Evolutionary conservation across 257 asterid species (phyloP).

Genomic region (Coffea eugenioides): DNA sequence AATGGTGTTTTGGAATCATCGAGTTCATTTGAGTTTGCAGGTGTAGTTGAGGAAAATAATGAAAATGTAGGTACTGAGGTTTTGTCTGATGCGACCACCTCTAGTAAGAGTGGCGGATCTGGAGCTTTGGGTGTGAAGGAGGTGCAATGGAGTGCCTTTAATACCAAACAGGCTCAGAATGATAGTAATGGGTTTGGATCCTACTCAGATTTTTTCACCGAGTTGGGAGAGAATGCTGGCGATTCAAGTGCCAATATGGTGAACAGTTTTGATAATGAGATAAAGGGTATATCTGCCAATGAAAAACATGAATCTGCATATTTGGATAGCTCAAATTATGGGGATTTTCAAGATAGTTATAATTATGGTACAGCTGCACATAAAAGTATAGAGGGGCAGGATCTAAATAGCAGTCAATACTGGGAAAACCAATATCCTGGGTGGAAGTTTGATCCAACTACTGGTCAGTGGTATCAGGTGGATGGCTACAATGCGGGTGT

Average conservation of each 20-base stretch:
- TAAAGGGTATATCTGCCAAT: slow-evolving; percentile 29
- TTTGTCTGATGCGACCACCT: slow-evolving; percentile 23
- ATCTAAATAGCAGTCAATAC: slow-evolving; percentile 53
- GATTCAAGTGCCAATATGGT: slow-evolving; percentile 43
- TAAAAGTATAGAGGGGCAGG: slow-evolving; percentile 42
- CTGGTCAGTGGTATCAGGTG: slow-evolving; percentile 88
- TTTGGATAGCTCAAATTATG: slow-evolving; percentile 30
- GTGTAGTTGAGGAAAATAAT: slow-evolving; percentile 25
- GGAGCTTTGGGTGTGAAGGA: slow-evolving; percentile 68
- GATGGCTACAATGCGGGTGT: slow-evolving; percentile 43
- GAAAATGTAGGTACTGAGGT: slow-evolving; percentile 39
- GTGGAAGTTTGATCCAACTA: slow-evolving; percentile 67
- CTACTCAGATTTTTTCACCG: slow-evolving; percentile 71
- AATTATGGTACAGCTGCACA: slow-evolving; percentile 39
- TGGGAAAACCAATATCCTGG: slow-evolving; percentile 93
- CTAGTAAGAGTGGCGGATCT: slow-evolving; percentile 34
- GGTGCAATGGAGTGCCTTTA: slow-evolving; percentile 88
- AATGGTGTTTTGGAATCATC: slow-evolving; percentile 28
- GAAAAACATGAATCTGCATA: slow-evolving; percentile 33
- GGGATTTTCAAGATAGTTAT: slow-evolving; percentile 37
- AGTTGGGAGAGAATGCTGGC: slow-evolving; percentile 49
- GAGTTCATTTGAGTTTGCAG: slow-evolving; percentile 43
- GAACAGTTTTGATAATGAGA: slow-evolving; percentile 26
- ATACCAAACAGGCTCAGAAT: slow-evolving; percentile 40
- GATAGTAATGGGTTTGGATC: slow-evolving; percentile 75